Percentiles rank a stretch among this genome's conserved stretches.
Evolutionary conservation across 371 early-diverging fungal species (phyloP).

Genomic region (Mortierella sp.): DNA sequence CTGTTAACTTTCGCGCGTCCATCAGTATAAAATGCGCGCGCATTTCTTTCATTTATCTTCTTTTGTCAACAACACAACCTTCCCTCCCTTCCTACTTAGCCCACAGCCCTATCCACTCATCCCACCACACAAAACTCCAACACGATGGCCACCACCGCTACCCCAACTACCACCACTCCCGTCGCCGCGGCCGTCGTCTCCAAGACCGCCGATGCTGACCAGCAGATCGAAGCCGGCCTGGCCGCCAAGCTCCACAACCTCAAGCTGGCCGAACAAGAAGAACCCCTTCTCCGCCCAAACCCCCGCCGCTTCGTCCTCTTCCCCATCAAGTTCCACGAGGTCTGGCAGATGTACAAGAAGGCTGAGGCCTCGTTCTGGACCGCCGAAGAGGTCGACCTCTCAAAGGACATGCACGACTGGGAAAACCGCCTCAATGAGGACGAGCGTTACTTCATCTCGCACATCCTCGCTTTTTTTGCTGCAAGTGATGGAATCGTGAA

Average conservation of each 20-base stretch:
- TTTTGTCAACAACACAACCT: neutral
- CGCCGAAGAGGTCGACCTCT: slow-evolving; percentile 98
- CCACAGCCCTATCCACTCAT: neutral
- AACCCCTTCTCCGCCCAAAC: slow-evolving; percentile 71
- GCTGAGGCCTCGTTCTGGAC: slow-evolving; percentile 99
- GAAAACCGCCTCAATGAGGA: slow-evolving; percentile 91
- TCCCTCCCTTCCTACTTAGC: neutral
- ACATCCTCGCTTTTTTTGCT: slow-evolving; percentile 99
- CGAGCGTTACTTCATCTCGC: slow-evolving; percentile 97
- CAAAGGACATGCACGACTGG: slow-evolving; percentile 97
- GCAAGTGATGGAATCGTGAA: slow-evolving; percentile 99
- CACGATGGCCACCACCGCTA: neutral
- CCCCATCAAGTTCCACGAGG: slow-evolving; percentile 96
- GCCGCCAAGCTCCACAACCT: slow-evolving; percentile 36
- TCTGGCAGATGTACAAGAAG: slow-evolving; percentile 99
- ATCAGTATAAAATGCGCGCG: neutral
- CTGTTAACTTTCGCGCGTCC: neutral
- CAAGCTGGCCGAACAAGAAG: slow-evolving; percentile 51
- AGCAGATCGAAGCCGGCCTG: slow-evolving; percentile 40
- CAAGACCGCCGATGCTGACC: slow-evolving; percentile 40
- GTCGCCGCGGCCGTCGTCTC: slow-evolving; percentile 15
- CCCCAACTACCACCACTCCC: neutral
- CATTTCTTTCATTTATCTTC: neutral
- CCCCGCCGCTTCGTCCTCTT: slow-evolving; percentile 94
- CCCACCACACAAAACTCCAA: neutral